These are phyloP conservation scores for Alnus rubra DNA, from an alignment of 306 rosid genomes.

Conservation along the genomic window DNA sequence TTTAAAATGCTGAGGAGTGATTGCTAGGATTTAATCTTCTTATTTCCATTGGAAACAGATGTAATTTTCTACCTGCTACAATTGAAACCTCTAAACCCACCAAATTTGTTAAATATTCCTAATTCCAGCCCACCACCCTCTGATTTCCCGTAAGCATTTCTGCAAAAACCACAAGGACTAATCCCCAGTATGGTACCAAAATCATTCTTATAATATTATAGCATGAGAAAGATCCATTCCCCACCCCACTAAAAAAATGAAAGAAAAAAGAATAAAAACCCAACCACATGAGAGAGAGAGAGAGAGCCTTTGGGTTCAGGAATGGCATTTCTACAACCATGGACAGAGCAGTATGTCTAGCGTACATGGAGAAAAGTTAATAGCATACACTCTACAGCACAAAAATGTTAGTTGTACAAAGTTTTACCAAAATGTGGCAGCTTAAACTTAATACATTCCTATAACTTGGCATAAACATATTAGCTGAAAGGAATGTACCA, in stretches of 20 bases:
- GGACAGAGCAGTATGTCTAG: neutral
- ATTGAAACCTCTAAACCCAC: neutral
- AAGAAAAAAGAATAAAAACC: no score
- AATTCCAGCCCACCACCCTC: neutral
- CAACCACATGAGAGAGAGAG: no score
- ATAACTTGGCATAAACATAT: neutral
- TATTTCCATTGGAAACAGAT: neutral
- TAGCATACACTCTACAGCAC: neutral
- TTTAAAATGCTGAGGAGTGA: neutral
- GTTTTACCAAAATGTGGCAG: neutral
- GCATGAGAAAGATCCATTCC: no score
- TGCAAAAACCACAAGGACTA: neutral
- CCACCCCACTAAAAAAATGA: no score
- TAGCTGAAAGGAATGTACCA: conserved; percentile 50
- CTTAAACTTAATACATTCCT: neutral
- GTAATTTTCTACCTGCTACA: neutral
- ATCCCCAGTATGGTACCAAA: no score
- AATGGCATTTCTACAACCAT: no score
- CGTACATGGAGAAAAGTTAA: neutral
- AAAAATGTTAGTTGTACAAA: neutral
- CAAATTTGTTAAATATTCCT: neutral
- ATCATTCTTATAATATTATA: no score
- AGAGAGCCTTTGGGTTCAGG: no score
- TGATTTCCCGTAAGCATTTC: neutral
- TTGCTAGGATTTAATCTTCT: neutral